Evolutionary conservation across 116 monocot genomes (phyloP), one percentile per base, ranked within the genome.

Genomic region (Dioscorea cayenensis): DNA sequence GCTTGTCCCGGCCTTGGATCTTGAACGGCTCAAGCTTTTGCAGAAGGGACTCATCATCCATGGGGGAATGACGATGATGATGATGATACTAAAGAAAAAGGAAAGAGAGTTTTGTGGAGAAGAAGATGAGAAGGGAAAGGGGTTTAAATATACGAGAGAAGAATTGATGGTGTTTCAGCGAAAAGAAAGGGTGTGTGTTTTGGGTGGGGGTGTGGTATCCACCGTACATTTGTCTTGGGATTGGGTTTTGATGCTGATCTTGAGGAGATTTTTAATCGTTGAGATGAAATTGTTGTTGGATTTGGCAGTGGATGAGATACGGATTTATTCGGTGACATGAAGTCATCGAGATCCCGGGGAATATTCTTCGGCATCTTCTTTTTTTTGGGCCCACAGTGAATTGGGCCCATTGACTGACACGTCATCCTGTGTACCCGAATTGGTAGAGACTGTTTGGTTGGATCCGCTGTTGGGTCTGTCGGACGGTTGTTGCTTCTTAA

Each of bases 1-100:
- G 75, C 73, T 85, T 85, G 81, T 89, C 85, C 17, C 65, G 62
- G 28, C 83, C 89, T 19, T 85, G 77, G 70, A 85, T 76, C 68
- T 69, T 83, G 78, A 89, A 51, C 20, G 70, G 78, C 79, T 84
- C 82, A 22, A 72, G 66, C 27, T 59, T 75, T 38, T 81, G 78
- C 27, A 87, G 38, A 3, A 48, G 29, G 14, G 64, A 73, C n/a
- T 27, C 67, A 67, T 28, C 48, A 68, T 49, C 17, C 59, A 62
- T 60, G 32, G 59, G 59, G 18, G 14, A 49, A n/a, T 1, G 65
- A 21, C 32, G 8, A 2, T 10, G 0, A 5, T 17, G 37, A 67
- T 10, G 29, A 16, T 28, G 14, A 51, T 17, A 2, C 1, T 32
- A 4, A 32, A 43, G 18, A n/a, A 35, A 22, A 28, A 17, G 60